These are phyloP conservation scores for Mortierella alpina DNA, from an alignment of 192 early-diverging fungal genomes.

Conservation along the genomic window DNA sequence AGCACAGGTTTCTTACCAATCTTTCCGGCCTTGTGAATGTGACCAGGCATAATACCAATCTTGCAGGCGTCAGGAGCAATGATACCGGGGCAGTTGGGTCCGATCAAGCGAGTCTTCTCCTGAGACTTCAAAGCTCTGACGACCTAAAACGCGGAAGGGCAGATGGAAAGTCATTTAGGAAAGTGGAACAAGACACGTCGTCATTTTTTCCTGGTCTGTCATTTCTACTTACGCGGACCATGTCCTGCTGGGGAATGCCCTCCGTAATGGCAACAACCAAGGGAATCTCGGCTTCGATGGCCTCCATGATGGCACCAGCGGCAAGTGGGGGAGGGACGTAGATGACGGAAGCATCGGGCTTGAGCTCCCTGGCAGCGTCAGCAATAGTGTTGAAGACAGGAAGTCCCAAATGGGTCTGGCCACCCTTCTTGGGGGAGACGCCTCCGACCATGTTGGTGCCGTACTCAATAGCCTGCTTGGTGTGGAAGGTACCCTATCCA, in stretches of 20 bases:
- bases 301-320: conserved; percentile 95
- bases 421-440: conserved; percentile 96
- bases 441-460: conserved; percentile 99
- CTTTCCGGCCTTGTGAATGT: conserved; percentile 96
- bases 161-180: background rate
- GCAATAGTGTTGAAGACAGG: conserved; percentile 93
- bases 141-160: conserved; percentile 60
- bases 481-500: conserved; percentile 96
- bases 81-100: conserved; percentile 99
- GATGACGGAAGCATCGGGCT: conserved; percentile 97
- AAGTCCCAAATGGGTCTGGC: conserved; percentile 91
- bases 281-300: conserved; percentile 97
- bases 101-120: conserved; percentile 93
- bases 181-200: background rate
- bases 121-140: conserved; percentile 92
- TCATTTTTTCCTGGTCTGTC: background rate
- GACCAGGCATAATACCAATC: conserved; percentile 99
- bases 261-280: conserved; percentile 98
- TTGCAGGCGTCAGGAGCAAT: conserved; percentile 98
- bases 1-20: conserved; percentile 66
- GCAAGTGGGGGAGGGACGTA: conserved; percentile 98
- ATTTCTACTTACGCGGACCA: conserved; percentile 83
- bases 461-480: conserved; percentile 98
- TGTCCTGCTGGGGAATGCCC: conserved; percentile 99
- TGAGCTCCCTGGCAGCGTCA: conserved; percentile 82